Base-by-base conservation (phyloP, 176 grass and related monocot genomes). In the Thinopyrum elongatum region DNA sequence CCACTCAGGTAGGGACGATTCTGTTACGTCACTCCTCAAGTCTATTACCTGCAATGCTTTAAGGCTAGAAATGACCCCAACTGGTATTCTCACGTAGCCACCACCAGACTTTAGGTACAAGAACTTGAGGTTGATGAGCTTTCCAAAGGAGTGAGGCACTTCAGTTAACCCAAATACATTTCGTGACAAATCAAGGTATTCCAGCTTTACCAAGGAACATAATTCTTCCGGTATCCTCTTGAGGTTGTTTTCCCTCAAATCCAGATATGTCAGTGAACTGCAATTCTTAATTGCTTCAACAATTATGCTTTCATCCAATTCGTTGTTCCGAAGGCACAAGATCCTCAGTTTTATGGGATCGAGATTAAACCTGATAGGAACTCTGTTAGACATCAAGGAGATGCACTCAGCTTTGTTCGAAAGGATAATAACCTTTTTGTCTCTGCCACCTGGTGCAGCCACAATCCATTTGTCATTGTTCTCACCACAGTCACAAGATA, bases 401-500 rank as follows among this genome's bases (percentile, higher is more conserved):
- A 86, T 36, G 55, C 27, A 79, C n/a, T 80, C 84, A 10, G 44
- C 65, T 79, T 70, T 78, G 26, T 22, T 74, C 31, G 35, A 34
- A 49, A 33, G 41, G 67, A 74, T 73, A 39, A 10, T 7, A 0
- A 17, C 0, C 1, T 31, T 33, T 87, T 27, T n/a, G 10, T 39
- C 34, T 39, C 12, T 39, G 4, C 21, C 8, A 42, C 60, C 9
- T 31, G 4, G 5, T 46, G 64, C 61, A 17, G 13, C 33, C 16
- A 85, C 80, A 29, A 84, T 27, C 81, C 89, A 91, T 63, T 82
- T 91, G 69, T 58, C 76, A 5, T 77, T 80, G 0, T 68, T 73
- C 36, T 44, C 34, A 41, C 85, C 86, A 10, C 58, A 80, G 2
- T 72, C 85, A 49, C 76, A 14, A n/a, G 61, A 63, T 10, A 92